Percentiles rank a stretch among this genome's conserved stretches.
These are phyloP conservation scores for Phaseolus coccineus DNA, from an alignment of 331 rosid genomes.

Conservation along the genomic window DNA sequence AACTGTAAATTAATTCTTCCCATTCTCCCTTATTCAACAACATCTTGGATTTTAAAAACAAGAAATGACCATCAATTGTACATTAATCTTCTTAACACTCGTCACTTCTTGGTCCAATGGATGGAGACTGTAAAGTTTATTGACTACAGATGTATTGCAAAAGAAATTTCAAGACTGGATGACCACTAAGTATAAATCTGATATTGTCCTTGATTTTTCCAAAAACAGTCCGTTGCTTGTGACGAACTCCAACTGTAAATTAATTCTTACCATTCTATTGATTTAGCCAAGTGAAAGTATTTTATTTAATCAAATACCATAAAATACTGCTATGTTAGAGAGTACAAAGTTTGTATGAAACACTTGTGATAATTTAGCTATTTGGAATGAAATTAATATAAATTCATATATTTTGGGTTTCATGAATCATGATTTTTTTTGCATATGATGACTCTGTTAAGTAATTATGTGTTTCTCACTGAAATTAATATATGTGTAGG, in stretches of 20 bases:
- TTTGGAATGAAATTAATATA: slow-evolving; percentile 20
- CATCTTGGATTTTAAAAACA: neutral
- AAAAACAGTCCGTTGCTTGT: neutral
- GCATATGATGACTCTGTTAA: neutral
- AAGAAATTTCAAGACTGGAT: neutral
- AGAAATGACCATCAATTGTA: slow-evolving; percentile 11
- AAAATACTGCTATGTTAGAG: neutral
- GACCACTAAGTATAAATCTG: neutral
- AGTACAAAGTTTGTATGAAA: slow-evolving; percentile 1
- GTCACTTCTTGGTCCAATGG: neutral
- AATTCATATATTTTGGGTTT: slow-evolving; percentile 17
- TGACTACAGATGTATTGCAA: neutral
- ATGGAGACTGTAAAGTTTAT: neutral
- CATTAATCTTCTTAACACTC: slow-evolving; percentile 6
- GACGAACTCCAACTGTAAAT: neutral
- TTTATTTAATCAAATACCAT: neutral
- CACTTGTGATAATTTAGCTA: neutral
- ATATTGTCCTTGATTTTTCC: neutral
- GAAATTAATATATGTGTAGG: slow-evolving; percentile 49
- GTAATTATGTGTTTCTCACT: slow-evolving; percentile 20
- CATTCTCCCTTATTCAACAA: neutral
- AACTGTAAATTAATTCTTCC: neutral
- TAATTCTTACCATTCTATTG: neutral
- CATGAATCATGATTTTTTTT: slow-evolving; percentile 2
- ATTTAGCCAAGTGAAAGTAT: slow-evolving; percentile 10